Evolutionary conservation across 179 eudicot species (phyloP), one percentile per base, ranked within the genome.

Genomic region (Nepenthes alata): DNA sequence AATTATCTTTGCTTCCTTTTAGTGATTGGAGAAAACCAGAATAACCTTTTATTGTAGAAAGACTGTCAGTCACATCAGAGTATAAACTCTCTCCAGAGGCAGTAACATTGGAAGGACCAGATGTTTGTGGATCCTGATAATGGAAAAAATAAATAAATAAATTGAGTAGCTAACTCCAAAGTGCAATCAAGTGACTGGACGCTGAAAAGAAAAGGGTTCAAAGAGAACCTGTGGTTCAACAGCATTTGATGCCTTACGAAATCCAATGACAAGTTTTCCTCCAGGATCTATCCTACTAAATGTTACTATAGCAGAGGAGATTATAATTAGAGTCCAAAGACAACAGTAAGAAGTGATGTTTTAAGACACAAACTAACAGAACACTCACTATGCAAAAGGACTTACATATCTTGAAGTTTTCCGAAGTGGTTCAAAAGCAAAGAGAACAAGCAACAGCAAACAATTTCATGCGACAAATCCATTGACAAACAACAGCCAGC

Each of bases 41-140:
- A 69, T 48, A 58, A 65, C 65, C 70, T 80, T 76, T 75, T 63
- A 76, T 85, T 60, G 79, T 63, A 55, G 75, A 65, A 39, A 58
- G 53, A 72, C 71, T 75, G 35, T 81, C 91, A 69, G 69, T 58
- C 38, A 54, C 79, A 75, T 79, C 86, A 62, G 87, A 66, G 59
- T 50, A 59, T 37, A 77, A 73, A 58, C 72, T 64, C 68, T 84
- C 98, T 57, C 82, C 86, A 41, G 81, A 66, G 58, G 77, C 73
- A 66, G 67, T 72, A 52, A 78, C 82, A 44, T 76, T 83, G 58
- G 74, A 59, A 62, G 77, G 68, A 49, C 74, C 51, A 55, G 87
- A 75, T 47, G 78, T 55, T 67, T 72, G 87, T 38, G 68, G 56
- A 41, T 87, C 97, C 96, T 93, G 85, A 41, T 75, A 55, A 56